phyloP scores from a whole-genome alignment of 2,329 filamentous ascomycete species.

The Fusarium acutatum region DNA sequence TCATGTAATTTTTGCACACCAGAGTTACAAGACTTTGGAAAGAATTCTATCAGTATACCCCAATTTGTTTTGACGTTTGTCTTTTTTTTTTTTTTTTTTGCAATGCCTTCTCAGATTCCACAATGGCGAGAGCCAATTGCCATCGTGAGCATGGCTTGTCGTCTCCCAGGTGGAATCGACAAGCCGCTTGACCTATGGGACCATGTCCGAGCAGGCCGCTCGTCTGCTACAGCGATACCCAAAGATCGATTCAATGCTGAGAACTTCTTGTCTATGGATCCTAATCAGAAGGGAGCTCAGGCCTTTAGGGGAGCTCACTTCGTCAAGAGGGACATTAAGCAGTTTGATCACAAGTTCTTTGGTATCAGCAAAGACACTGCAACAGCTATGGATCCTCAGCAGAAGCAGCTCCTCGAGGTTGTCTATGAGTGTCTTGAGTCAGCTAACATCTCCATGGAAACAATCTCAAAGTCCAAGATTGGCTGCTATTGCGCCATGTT shows the following conservation, averaged over 20 bases:
- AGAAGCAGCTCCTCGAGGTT: conserved; percentile 37
- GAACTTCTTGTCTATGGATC: conserved; percentile 37
- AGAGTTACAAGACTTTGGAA: neutral
- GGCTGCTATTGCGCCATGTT: conserved; percentile 41
- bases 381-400: conserved; percentile 39
- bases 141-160: conserved; percentile 38
- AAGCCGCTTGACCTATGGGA: conserved; percentile 38
- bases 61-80: neutral
- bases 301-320: conserved; percentile 38
- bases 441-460: conserved; percentile 36
- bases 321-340: conserved; percentile 36
- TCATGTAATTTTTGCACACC: neutral
- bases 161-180: conserved; percentile 37
- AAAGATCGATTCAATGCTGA: conserved; percentile 38
- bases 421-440: conserved; percentile 39
- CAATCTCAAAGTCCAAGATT: conserved; percentile 35
- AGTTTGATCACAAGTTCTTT: conserved; percentile 41
- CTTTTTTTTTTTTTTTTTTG: conserved; percentile 9
- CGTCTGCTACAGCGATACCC: conserved; percentile 34
- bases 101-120: conserved; percentile 31
- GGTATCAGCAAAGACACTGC: conserved; percentile 39
- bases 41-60: neutral
- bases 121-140: conserved; percentile 39
- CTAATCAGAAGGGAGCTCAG: conserved; percentile 35
- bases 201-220: conserved; percentile 33